A percentile compares a stretch with the other conserved stretches of the same genome.
These are phyloP conservation scores for Agaricus sinodeliciosus DNA, from an alignment of 768 basidiomycete genomes.

Conservation along the genomic window DNA sequence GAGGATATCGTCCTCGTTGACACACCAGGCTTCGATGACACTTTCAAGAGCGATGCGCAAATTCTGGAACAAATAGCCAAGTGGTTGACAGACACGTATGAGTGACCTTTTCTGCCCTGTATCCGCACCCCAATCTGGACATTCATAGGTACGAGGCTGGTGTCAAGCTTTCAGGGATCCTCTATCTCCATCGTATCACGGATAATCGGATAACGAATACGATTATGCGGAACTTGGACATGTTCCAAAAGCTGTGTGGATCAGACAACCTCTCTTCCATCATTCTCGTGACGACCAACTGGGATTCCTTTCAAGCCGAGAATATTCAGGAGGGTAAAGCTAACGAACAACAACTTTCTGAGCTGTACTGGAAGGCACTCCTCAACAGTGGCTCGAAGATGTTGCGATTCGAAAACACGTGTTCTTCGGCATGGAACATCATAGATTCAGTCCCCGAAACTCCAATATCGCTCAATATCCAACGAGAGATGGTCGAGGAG, in stretches of 20 bases:
- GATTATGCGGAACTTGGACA: background rate
- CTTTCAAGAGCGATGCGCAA: constrained; percentile 7
- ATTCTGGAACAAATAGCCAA: constrained; percentile 6
- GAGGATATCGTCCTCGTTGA: constrained; percentile 8
- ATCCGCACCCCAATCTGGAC: background rate
- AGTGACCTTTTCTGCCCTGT: background rate
- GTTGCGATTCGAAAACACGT: constrained; percentile 1
- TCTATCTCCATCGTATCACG: constrained; percentile 11
- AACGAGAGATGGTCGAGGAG: constrained; percentile 14
- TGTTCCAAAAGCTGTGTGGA: constrained; percentile 11
- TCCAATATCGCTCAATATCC: constrained; percentile 7
- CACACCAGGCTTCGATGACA: constrained; percentile 14
- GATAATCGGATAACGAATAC: constrained; percentile 2
- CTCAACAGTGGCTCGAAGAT: constrained; percentile 1
- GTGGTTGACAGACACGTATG: constrained; percentile 10
- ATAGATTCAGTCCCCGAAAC: constrained; percentile 3
- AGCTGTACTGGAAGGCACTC: background rate
- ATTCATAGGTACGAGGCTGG: constrained; percentile 3
- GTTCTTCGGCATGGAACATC: constrained; percentile 9
- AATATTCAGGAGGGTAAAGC: background rate
- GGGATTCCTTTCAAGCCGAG: constrained; percentile 1
- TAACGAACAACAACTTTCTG: constrained; percentile 1
- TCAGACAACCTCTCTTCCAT: background rate
- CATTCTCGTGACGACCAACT: constrained; percentile 9
- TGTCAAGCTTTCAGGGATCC: constrained; percentile 5